Conservation (phyloP, 345 rosid species). For the Hypericum perforatum region DNA sequence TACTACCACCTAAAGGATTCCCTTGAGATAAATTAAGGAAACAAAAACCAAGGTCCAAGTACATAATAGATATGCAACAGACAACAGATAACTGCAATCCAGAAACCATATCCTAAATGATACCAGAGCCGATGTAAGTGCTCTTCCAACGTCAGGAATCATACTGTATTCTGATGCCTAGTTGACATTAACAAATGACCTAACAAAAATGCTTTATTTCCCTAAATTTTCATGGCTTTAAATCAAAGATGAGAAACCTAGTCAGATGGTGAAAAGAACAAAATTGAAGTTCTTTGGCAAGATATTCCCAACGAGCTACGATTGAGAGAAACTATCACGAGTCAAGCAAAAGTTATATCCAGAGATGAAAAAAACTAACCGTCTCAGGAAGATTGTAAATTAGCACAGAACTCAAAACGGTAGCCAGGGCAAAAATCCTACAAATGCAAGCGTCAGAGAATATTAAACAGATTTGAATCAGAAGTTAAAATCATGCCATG, state of each 20-base stretch:
- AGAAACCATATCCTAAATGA: too few species aligned
- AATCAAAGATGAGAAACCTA: too few species aligned
- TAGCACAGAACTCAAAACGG: conserved; percentile 95
- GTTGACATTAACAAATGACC: too few species aligned
- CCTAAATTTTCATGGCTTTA: too few species aligned
- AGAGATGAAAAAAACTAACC: conserved; percentile 41
- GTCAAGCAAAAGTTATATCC: background rate
- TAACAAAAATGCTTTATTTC: too few species aligned
- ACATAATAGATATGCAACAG: too few species aligned
- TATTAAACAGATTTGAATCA: background rate
- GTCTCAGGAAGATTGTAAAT: conserved; percentile 94
- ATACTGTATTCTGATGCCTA: too few species aligned
- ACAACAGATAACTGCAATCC: too few species aligned
- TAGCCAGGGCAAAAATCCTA: conserved; percentile 98
- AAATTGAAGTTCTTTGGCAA: too few species aligned
- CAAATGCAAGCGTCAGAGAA: conserved; percentile 16
- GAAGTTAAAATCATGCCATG: background rate
- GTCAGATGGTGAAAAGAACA: too few species aligned
- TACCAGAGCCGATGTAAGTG: too few species aligned
- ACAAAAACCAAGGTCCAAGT: background rate
- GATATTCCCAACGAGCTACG: conserved; percentile 2
- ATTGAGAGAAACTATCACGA: conserved; percentile 2
- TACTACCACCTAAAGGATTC: conserved; percentile 2
- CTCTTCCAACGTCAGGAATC: too few species aligned
- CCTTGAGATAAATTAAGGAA: background rate